Percentiles rank a stretch among this genome's conserved stretches.
phyloP scores from a whole-genome alignment of 352 stramenopile species.

The Pythium coloratum region DNA sequence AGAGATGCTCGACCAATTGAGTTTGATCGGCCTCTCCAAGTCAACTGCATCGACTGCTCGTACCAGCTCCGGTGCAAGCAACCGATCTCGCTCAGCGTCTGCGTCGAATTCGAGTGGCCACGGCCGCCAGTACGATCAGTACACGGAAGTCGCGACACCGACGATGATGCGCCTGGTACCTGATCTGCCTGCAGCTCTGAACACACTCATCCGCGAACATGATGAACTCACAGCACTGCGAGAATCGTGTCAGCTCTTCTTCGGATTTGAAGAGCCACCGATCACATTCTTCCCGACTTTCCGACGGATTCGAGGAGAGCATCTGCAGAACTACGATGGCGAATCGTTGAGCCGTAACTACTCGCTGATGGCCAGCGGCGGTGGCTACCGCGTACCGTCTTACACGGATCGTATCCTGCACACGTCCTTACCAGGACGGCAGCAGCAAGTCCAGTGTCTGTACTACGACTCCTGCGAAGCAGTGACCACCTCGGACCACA shows the following conservation, averaged over 20 bases:
- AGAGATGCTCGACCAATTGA: conserved; percentile 53
- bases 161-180: conserved; percentile 15
- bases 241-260: conserved; percentile 69
- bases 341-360: conserved; percentile 56
- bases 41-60: neutral
- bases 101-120: neutral
- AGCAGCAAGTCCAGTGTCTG: conserved; percentile 56
- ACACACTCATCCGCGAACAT: conserved; percentile 55
- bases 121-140: conserved; percentile 3
- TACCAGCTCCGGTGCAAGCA: conserved; percentile 7
- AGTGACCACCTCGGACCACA: conserved; percentile 81
- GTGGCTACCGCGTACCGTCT: conserved; percentile 75
- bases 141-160: conserved; percentile 16
- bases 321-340: conserved; percentile 33
- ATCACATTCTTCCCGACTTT: conserved; percentile 84
- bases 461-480: conserved; percentile 80
- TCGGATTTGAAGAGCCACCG: conserved; percentile 69
- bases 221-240: conserved; percentile 72
- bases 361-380: conserved; percentile 56
- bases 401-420: conserved; percentile 91
- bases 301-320: conserved; percentile 61
- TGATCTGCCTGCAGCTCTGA: conserved; percentile 24
- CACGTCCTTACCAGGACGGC: conserved; percentile 61
- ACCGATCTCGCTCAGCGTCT: neutral
- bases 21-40: conserved; percentile 17